phyloP scores from a whole-genome alignment of 305 asterid genomes.

The Fraxinus sp. region DNA sequence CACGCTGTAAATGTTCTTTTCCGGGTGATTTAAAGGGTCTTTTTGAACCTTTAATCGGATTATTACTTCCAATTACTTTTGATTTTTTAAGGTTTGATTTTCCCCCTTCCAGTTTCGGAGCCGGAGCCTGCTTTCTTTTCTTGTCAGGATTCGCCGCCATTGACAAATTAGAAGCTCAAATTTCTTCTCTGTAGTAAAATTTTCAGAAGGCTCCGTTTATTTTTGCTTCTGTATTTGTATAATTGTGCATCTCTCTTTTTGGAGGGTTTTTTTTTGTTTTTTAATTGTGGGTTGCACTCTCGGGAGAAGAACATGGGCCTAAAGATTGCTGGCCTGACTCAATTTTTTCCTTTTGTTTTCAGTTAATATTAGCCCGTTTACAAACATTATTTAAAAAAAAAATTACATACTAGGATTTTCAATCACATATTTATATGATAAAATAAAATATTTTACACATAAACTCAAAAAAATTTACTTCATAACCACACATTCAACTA shows the following conservation, averaged over 20 bases:
- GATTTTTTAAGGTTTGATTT: constrained; percentile 41
- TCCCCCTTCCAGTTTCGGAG: constrained; percentile 31
- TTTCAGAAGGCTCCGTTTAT: not conserved
- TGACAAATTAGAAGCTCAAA: constrained; percentile 28
- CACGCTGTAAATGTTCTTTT: constrained; percentile 24
- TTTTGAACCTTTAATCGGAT: constrained; percentile 28
- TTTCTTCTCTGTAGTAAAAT: constrained; percentile 8
- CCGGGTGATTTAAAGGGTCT: constrained; percentile 36
- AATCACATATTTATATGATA: too few relatives aligned
- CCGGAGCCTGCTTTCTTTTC: constrained; percentile 56
- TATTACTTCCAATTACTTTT: constrained; percentile 35
- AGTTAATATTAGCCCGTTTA: too few relatives aligned
- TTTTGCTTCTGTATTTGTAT: not conserved
- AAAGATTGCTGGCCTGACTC: too few relatives aligned
- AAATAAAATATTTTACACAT: too few relatives aligned
- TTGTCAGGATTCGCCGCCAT: constrained; percentile 66
- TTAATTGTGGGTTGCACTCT: not conserved
- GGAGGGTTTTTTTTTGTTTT: constrained; percentile 18
- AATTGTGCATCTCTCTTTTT: not conserved
- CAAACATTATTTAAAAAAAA: too few relatives aligned
- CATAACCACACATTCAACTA: too few relatives aligned
- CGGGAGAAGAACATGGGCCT: not conserved
- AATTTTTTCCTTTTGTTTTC: too few relatives aligned
- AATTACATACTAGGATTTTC: too few relatives aligned
- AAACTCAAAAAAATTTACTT: too few relatives aligned